phyloP scores from a whole-genome alignment of 2,329 filamentous ascomycete genomes.

The Triangularia setosa region DNA sequence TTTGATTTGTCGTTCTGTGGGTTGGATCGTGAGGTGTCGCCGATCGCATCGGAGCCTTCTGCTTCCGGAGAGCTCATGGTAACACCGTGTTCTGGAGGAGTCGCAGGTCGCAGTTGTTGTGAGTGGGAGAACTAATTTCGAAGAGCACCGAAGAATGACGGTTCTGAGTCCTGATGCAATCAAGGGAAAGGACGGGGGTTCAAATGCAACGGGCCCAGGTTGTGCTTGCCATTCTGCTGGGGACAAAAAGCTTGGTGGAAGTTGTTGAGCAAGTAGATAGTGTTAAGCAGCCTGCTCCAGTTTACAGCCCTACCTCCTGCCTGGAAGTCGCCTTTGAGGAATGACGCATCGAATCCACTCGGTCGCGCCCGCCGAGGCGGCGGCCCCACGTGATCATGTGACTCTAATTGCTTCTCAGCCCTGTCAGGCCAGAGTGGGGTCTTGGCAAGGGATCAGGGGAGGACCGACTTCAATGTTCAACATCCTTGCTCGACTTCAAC shows the following conservation, averaged over 20 bases:
- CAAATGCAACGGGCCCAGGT: background rate
- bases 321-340: background rate
- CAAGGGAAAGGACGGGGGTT: background rate
- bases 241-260: background rate
- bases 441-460: background rate
- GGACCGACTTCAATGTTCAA: background rate
- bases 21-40: background rate
- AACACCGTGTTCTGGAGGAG: background rate
- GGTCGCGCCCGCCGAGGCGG: background rate
- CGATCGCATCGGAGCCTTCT: background rate
- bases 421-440: background rate
- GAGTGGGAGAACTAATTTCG: background rate
- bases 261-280: background rate
- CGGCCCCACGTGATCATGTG: slow-evolving; percentile 15
- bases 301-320: background rate
- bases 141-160: background rate
- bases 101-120: background rate
- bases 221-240: background rate
- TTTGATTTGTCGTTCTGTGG: background rate
- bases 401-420: slow-evolving; percentile 9
- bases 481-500: background rate
- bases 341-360: slow-evolving; percentile 6
- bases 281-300: background rate
- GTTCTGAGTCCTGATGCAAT: background rate
- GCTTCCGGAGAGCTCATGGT: background rate